Evolutionary conservation across 352 stramenopile species (phyloP).

Genomic region (Globisporangium uncinulatum): DNA sequence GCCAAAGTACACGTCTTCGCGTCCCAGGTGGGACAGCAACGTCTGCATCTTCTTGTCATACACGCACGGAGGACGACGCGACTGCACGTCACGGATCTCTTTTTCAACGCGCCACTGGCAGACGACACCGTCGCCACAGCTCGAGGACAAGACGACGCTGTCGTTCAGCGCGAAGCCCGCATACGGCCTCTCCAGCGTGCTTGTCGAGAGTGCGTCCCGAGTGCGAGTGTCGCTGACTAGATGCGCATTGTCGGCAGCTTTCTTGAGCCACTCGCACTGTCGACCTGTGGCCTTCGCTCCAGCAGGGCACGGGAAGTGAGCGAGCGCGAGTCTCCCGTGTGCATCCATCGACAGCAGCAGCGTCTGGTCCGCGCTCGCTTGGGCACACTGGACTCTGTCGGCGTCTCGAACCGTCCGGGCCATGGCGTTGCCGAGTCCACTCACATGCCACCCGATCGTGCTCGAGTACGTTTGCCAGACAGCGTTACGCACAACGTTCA

Average conservation of each 20-base stretch:
- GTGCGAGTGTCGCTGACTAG: not conserved
- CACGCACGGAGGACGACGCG: slow-evolving; percentile 16
- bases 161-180: slow-evolving; percentile 60
- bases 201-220: not conserved
- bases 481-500: slow-evolving; percentile 32
- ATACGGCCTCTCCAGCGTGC: not conserved
- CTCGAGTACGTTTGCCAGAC: slow-evolving; percentile 51
- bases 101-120: slow-evolving; percentile 69
- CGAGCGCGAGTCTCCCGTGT: slow-evolving; percentile 11
- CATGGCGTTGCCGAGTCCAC: slow-evolving; percentile 6
- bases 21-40: slow-evolving; percentile 17
- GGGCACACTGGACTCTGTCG: not conserved
- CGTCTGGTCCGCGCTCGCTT: slow-evolving; percentile 13
- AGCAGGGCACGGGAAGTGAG: slow-evolving; percentile 14
- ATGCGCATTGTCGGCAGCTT: slow-evolving; percentile 16
- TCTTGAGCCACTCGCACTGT: slow-evolving; percentile 15
- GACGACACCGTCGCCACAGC: slow-evolving; percentile 36
- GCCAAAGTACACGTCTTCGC: slow-evolving; percentile 42
- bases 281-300: not conserved
- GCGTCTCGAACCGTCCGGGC: too few relatives aligned
- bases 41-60: slow-evolving; percentile 20
- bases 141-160: slow-evolving; percentile 42
- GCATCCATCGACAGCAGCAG: slow-evolving; percentile 10
- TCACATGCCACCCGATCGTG: slow-evolving; percentile 40
- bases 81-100: slow-evolving; percentile 37